Conservation (phyloP, 1,139 yeast species). For the Kurtzmaniella quercitrusa region DNA sequence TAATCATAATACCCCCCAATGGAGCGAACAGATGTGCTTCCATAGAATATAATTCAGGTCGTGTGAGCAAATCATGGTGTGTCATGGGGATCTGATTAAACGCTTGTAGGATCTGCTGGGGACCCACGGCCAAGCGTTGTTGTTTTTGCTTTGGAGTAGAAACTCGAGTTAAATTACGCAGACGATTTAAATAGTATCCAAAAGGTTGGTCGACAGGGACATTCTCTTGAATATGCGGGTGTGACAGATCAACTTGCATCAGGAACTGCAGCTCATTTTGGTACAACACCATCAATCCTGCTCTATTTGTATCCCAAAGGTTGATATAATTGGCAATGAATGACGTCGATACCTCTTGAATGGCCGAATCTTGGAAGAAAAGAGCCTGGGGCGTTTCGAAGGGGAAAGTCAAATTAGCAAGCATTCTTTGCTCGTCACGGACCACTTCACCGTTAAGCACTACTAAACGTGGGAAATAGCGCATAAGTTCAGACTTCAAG, state of each 20-base stretch:
- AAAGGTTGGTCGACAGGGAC: conserved; percentile 40
- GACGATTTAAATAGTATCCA: conserved; percentile 62
- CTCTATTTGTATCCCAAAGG: conserved; percentile 78
- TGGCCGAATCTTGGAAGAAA: conserved; percentile 80
- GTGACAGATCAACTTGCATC: conserved; percentile 51
- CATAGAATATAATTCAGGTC: conserved; percentile 67
- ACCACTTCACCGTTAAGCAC: conserved; percentile 76
- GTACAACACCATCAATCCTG: conserved; percentile 66
- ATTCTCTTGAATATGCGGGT: conserved; percentile 43
- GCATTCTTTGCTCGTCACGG: conserved; percentile 65
- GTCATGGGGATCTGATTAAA: conserved; percentile 73
- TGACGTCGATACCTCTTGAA: conserved; percentile 66
- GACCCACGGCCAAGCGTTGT: conserved; percentile 67
- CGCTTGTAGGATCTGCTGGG: conserved; percentile 54
- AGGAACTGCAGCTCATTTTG: conserved; percentile 86
- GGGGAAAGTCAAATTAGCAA: conserved; percentile 52
- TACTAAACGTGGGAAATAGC: conserved; percentile 66
- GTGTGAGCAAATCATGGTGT: conserved; percentile 60
- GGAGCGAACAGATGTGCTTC: conserved; percentile 74
- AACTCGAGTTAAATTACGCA: conserved; percentile 73
- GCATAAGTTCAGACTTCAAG: not conserved
- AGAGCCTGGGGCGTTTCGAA: conserved; percentile 40
- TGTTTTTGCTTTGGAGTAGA: conserved; percentile 55
- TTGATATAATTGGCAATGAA: conserved; percentile 73
- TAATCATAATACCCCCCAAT: conserved; percentile 70